Percentiles rank a stretch among this genome's conserved stretches.
phyloP scores from a whole-genome alignment of 2,329 filamentous ascomycete genomes.

The Aspergillus costaricaensis region DNA sequence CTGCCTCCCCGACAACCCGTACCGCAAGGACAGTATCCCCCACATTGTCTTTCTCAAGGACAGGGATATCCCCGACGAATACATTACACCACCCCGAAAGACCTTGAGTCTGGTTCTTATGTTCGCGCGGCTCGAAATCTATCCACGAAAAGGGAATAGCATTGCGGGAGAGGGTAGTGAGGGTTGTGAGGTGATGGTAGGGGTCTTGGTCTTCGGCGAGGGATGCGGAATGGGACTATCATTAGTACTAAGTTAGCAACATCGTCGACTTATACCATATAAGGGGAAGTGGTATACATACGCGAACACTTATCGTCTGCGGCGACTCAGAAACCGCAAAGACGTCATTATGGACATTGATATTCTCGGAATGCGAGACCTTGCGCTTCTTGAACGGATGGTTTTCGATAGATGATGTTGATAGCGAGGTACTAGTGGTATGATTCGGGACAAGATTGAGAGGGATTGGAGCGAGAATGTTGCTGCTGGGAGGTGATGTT shows the following conservation, averaged over 20 bases:
- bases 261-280: no score
- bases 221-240: slow-evolving; percentile 39
- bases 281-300: background rate
- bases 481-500: slow-evolving; percentile 1
- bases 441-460: slow-evolving; percentile 33
- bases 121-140: slow-evolving; percentile 29
- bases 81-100: slow-evolving; percentile 34
- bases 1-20: slow-evolving; percentile 14
- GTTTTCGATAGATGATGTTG: background rate
- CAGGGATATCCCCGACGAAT: slow-evolving; percentile 41
- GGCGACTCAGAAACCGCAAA: background rate
- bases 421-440: background rate
- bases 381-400: slow-evolving; percentile 40
- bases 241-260: slow-evolving; percentile 2
- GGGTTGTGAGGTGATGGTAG: slow-evolving; percentile 38
- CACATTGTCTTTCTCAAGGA: slow-evolving; percentile 28
- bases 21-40: background rate
- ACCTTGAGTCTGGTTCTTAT: slow-evolving; percentile 26
- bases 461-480: slow-evolving; percentile 37
- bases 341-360: background rate
- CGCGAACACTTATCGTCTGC: background rate
- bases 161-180: slow-evolving; percentile 39
- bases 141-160: slow-evolving; percentile 44
- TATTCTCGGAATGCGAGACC: background rate
- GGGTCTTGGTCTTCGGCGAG: slow-evolving; percentile 30